Evolutionary conservation across 2,329 filamentous ascomycete species (phyloP), one percentile per base, ranked within the genome.

Genomic region (Knoxdaviesia capensis): DNA sequence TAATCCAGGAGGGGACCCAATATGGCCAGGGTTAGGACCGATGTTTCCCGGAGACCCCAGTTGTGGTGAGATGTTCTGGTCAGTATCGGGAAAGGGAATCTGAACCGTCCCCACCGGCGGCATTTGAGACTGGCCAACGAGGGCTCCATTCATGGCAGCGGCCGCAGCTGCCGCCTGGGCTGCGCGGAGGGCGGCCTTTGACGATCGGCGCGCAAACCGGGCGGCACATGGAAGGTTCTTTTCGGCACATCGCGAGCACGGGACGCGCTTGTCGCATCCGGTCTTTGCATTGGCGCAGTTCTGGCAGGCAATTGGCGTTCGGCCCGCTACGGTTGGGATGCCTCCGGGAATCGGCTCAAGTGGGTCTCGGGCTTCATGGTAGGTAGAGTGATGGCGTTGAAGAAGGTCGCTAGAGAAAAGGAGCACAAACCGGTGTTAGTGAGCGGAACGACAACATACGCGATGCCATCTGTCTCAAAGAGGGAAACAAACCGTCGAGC

Each of bases 191-290:
- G 62, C 63, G 3, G 59, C 61, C 49, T 70, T 71, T 31, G 63
- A 64, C 2, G 66, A 65, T 32, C 68, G 57, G 29, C 68, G 58
- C 2, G 68, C 66, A 51, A 64, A 71, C 9, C 68, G 58, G 2
- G 64, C 61, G 5, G 60, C 60, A 44, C 59, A 61, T 38, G 49
- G 42, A 20, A 54, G 47, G 31, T 53, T 54, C 46, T 56, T 61
- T 47, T 59, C 56, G 37, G 50, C 50, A 43, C 59, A 61, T 30
- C 59, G 51, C 29, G 57, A 57, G 46, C 59, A 62, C 2, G 59
- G 59, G 7, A 52, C 50, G 31, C 53, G 55, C 47, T 58, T 59
- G 45, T 62, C 59, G 43, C 59, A 61, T 7, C 58, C 56, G 29
- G 59, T 54, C 48, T 60, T 61, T 29, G 54, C 54, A 47, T 56